phyloP scores from a whole-genome alignment of 148 eudicot species.

The Gaultheria prostrata region DNA sequence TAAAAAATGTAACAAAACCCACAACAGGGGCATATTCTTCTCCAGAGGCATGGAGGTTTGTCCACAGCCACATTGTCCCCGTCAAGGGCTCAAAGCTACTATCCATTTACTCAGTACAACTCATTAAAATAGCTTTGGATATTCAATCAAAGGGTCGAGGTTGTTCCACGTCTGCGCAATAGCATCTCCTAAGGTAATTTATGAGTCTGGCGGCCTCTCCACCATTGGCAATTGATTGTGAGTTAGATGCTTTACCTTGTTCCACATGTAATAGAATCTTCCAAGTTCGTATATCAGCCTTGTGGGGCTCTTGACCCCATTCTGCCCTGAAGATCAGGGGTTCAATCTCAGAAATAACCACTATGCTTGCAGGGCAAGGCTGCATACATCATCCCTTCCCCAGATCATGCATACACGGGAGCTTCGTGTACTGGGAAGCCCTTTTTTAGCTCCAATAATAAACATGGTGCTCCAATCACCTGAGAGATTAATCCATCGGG shows the following conservation, averaged over 20 bases:
- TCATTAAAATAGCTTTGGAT: constrained; percentile 1
- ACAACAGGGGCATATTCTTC: background rate
- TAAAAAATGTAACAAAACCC: background rate
- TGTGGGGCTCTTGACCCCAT: background rate
- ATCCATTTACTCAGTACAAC: background rate
- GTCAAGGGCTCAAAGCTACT: background rate
- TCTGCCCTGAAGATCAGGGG: background rate
- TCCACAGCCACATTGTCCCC: constrained; percentile 4
- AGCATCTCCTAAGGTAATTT: background rate
- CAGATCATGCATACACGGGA: background rate
- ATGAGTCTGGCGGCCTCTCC: background rate
- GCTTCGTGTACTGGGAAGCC: background rate
- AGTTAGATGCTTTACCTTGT: background rate
- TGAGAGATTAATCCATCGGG: background rate
- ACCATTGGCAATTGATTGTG: background rate
- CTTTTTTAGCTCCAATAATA: background rate
- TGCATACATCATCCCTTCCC: background rate
- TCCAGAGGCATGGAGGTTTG: background rate
- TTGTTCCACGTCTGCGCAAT: background rate
- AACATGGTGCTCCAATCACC: background rate
- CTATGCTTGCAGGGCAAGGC: background rate
- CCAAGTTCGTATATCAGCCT: background rate
- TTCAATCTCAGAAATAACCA: no score
- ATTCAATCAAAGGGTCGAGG: background rate
- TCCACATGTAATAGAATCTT: background rate